phyloP scores from a whole-genome alignment of 352 stramenopile genomes.

The Phytophthora idaei region DNA sequence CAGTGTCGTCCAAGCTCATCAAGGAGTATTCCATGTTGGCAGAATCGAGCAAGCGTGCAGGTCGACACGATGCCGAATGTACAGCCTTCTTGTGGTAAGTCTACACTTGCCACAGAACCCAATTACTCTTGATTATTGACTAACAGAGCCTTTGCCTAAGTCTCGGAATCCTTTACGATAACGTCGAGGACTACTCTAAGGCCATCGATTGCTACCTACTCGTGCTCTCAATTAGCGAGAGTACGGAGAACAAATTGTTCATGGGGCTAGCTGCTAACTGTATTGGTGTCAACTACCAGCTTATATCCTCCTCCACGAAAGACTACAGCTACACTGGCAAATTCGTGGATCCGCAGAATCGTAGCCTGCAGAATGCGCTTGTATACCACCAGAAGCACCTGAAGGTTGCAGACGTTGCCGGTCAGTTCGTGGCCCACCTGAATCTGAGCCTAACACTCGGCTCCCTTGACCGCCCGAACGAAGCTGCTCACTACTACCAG shows the following conservation, averaged over 20 bases:
- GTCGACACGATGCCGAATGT: slow-evolving; percentile 83
- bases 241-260: slow-evolving; percentile 78
- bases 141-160: slow-evolving; percentile 17
- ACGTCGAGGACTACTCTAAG: slow-evolving; percentile 81
- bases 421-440: slow-evolving; percentile 86
- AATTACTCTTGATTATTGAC: neutral
- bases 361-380: slow-evolving; percentile 53
- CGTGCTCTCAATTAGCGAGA: slow-evolving; percentile 86
- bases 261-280: slow-evolving; percentile 84
- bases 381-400: slow-evolving; percentile 83
- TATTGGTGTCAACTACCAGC: slow-evolving; percentile 90
- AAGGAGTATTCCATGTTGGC: slow-evolving; percentile 85
- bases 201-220: slow-evolving; percentile 88
- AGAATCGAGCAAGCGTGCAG: slow-evolving; percentile 85
- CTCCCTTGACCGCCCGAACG: slow-evolving; percentile 65
- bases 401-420: slow-evolving; percentile 78
- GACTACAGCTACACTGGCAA: slow-evolving; percentile 78
- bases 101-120: neutral
- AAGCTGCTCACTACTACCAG: slow-evolving; percentile 85
- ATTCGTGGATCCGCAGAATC: slow-evolving; percentile 61
- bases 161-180: slow-evolving; percentile 88
- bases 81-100: slow-evolving; percentile 80
- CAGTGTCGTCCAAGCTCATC: slow-evolving; percentile 73
- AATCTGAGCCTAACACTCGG: slow-evolving; percentile 86
- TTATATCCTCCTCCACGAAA: slow-evolving; percentile 61